Evolutionary conservation across 306 rosid genomes (phyloP).

Genomic region (Malus domestica): ASM211411v1 NC_041805.1:21821501-21822000

Average conservation of each 20-base stretch:
- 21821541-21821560: conserved; percentile 61
- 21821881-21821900: conserved; percentile 54
- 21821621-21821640: conserved; percentile 63
- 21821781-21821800: neutral
- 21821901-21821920: conserved; percentile 79
- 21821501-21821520: conserved; percentile 32
- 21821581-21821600: conserved; percentile 83
- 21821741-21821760: neutral
- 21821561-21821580: conserved; percentile 83
- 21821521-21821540: conserved; percentile 53
- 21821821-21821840: neutral
- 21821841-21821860: neutral
- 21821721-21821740: neutral
- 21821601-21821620: conserved; percentile 56
- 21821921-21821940: conserved; percentile 72
- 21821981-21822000: conserved; percentile 94
- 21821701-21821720: conserved; percentile 3
- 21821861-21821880: conserved; percentile 36
- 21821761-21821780: too few relatives aligned
- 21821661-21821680: conserved; percentile 67
- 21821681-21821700: conserved; percentile 14
- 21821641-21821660: conserved; percentile 42
- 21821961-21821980: conserved; percentile 89
- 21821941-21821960: conserved; percentile 68
- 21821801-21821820: neutral